Conservation (phyloP, 2,329 filamentous ascomycete genomes). For the Aspergillus udagawae region DNA sequence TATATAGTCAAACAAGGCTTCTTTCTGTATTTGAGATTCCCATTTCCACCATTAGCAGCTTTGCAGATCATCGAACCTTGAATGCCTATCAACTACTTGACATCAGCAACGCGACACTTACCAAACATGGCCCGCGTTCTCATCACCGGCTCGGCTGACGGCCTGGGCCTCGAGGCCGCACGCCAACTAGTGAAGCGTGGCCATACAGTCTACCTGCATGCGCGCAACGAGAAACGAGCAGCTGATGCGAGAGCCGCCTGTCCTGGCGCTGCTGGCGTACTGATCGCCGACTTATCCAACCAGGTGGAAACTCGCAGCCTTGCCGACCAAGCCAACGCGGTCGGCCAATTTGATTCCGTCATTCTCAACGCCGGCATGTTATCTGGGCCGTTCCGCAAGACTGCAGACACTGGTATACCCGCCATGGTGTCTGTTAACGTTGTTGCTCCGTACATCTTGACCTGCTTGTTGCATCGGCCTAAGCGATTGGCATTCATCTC, state of each 20-base stretch:
- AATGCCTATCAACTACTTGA: not conserved
- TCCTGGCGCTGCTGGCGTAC: conserved; percentile 47
- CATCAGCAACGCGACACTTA: not conserved
- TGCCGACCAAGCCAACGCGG: conserved; percentile 47
- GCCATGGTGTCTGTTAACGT: conserved; percentile 52
- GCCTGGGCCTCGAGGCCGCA: conserved; percentile 51
- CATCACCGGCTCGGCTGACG: conserved; percentile 56
- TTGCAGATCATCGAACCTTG: not conserved
- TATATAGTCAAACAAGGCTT: too few relatives aligned
- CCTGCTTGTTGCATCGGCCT: conserved; percentile 47
- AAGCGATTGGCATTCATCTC: conserved; percentile 52
- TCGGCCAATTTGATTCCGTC: conserved; percentile 51
- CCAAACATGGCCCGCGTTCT: conserved; percentile 43
- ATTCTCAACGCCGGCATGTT: conserved; percentile 56
- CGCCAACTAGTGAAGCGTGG: conserved; percentile 47
- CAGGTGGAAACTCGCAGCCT: conserved; percentile 48
- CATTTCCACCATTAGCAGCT: not conserved
- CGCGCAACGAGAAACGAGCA: conserved; percentile 51
- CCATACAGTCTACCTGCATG: conserved; percentile 54
- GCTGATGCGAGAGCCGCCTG: conserved; percentile 45
- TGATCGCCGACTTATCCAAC: conserved; percentile 51
- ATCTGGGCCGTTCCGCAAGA: conserved; percentile 37
- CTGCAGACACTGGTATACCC: conserved; percentile 42
- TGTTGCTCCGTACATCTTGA: conserved; percentile 53
- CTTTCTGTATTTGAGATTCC: too few relatives aligned